A percentile compares a stretch with the other conserved stretches of the same genome.
Conservation (phyloP, 2,329 filamentous ascomycete genomes). For the Pseudocercospora fijiensis region DNA sequence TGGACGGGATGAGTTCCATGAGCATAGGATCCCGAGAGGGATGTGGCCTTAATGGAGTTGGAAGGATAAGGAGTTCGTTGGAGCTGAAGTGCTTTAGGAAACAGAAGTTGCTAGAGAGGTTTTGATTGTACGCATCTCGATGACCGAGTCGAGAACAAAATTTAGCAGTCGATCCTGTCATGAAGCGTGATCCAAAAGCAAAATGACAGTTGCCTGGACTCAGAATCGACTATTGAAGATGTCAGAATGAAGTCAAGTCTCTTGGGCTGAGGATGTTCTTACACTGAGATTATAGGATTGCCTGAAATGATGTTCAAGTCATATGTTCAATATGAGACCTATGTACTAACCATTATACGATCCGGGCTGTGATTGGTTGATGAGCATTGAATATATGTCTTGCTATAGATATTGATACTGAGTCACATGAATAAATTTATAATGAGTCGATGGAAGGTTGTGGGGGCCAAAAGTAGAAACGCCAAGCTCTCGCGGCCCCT, state of each 20-base stretch:
- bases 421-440: background rate
- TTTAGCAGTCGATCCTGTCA: too few species aligned
- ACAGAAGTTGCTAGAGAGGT: too few species aligned
- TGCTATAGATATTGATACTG: background rate
- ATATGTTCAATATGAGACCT: slow-evolving; percentile 10
- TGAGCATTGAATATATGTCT: background rate
- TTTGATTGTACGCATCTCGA: too few species aligned
- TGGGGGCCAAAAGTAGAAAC: background rate
- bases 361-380: slow-evolving; percentile 4
- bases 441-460: background rate
- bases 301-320: background rate
- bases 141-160: too few species aligned
- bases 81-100: too few species aligned
- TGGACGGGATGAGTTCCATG: slow-evolving; percentile 30
- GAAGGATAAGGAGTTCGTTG: background rate
- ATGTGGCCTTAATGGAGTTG: slow-evolving; percentile 31
- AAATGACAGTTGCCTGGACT: background rate
- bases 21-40: slow-evolving; percentile 30
- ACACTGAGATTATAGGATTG: slow-evolving; percentile 8
- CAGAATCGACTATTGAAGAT: background rate
- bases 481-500: background rate
- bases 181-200: background rate
- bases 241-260: too few species aligned
- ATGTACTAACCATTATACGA: slow-evolving; percentile 13
- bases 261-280: too few species aligned